Percentiles rank a stretch among this genome's conserved stretches.
Conservation (phyloP, 2,329 filamentous ascomycete species). For the Cercospora zeae-maydis region DNA sequence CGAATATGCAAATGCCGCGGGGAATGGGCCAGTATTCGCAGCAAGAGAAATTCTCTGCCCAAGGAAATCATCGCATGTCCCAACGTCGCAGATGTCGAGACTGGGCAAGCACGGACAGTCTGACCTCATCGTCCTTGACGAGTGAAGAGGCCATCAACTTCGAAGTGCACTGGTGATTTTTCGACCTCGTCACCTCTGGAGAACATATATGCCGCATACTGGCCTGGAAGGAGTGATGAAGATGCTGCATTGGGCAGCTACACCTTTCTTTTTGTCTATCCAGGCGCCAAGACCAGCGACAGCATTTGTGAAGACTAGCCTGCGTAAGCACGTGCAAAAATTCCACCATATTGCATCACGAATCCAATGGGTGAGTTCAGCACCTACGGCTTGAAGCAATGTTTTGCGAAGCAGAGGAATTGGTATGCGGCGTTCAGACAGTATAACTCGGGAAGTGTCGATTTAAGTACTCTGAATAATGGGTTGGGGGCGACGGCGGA, state of each 20-base stretch:
- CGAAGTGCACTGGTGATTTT: not conserved
- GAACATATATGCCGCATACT: not conserved
- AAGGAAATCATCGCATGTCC: not conserved
- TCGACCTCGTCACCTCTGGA: not conserved
- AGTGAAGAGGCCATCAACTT: not conserved
- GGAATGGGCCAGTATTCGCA: too few species aligned
- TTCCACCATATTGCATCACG: not conserved
- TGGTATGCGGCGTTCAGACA: constrained; percentile 45
- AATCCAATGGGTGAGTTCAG: not conserved
- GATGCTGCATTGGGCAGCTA: not conserved
- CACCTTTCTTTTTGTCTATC: not conserved
- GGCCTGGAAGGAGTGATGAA: not conserved
- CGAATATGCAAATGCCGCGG: not conserved
- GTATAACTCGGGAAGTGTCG: constrained; percentile 38
- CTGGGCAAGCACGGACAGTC: not conserved
- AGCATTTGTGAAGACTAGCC: not conserved
- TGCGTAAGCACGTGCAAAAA: not conserved
- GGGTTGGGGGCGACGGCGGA: constrained; percentile 50
- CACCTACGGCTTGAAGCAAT: constrained; percentile 41
- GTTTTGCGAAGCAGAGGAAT: constrained; percentile 34
- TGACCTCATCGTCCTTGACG: not conserved
- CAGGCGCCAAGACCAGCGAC: not conserved
- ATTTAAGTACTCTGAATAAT: constrained; percentile 26
- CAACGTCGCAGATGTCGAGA: not conserved
- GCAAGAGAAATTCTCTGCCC: too few species aligned